Evolutionary conservation across 2,329 filamentous ascomycete species (phyloP), one percentile per base, ranked within the genome.

Genomic region (Colletotrichum incanum): DNA sequence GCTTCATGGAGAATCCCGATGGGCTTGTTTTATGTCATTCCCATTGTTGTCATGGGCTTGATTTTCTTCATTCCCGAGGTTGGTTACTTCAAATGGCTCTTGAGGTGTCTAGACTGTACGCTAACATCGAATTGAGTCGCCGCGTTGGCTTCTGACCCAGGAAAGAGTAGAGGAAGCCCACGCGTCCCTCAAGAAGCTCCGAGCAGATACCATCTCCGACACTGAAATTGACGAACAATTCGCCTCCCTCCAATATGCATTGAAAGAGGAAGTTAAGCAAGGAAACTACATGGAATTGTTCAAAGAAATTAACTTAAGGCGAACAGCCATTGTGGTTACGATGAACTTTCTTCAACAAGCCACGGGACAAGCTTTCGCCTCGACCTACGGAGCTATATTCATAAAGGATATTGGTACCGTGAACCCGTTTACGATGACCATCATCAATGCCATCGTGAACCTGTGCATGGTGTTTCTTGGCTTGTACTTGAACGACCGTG

Each of bases 1-100:
- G 74, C 74, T 1, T 78, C 81, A 2, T 84, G 78, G 77, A 71
- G 75, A 8, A 81, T 84, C 34, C 82, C 80, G 0, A 76, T 80
- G 16, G 80, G 81, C 0, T 68, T 82, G 0, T 82, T 82, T 73
- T 82, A 78, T 52, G 74, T 79, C 45, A 75, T 83, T 16, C 80
- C 81, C 3, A 66, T 73, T n/a, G 76, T 81, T 23, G 73, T 82
- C n/a, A 65, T 77, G 16, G 61, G 56, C 28, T 54, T 72, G 23
- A 75, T 78, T 39, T 78, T 77, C 71, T 80, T 79, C 54, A 76
- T 80, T 9, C 78, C 80, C 11, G 76, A 81, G 76, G 75, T 72
- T 7, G 43, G 54, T 20, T 1, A n/a, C 7, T 8, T 18, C 43
- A 14, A 34, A 8, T 34, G 7, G 12, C 56, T 8, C 5, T 20